phyloP scores from a whole-genome alignment of 2,329 filamentous ascomycete genomes.

The Fusarium papillatum region DNA sequence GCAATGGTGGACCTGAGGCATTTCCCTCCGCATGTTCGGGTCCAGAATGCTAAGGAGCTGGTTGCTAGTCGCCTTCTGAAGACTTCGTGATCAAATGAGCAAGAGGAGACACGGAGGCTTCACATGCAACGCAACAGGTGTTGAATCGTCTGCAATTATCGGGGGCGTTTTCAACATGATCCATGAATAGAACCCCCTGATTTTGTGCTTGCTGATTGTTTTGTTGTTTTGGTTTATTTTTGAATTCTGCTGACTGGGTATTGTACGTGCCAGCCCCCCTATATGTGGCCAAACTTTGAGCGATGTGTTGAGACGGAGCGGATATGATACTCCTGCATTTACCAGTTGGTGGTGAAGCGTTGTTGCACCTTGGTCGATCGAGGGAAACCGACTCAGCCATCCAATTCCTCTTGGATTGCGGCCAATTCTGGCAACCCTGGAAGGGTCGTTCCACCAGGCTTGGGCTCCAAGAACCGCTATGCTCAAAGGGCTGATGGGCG shows the following conservation, averaged over 20 bases:
- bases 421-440: constrained; percentile 17
- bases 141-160: neutral
- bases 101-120: neutral
- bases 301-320: constrained; percentile 1
- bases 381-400: constrained; percentile 18
- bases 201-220: neutral
- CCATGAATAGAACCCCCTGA: constrained; percentile 3
- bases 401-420: constrained; percentile 16
- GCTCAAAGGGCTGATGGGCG: constrained; percentile 32
- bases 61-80: neutral
- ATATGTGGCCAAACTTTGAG: neutral
- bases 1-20: constrained; percentile 48
- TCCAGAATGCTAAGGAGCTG: constrained; percentile 3
- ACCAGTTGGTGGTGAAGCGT: constrained; percentile 2
- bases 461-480: constrained; percentile 36
- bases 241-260: constrained; percentile 2
- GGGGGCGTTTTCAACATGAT: neutral
- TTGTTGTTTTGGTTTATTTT: neutral
- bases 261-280: neutral
- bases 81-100: constrained; percentile 1
- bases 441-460: constrained; percentile 27
- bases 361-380: constrained; percentile 5
- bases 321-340: neutral
- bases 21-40: constrained; percentile 48
- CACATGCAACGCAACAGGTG: constrained; percentile 1